Conservation (phyloP, 140 eudicot species). For the Ambrosia hybrid region DNA sequence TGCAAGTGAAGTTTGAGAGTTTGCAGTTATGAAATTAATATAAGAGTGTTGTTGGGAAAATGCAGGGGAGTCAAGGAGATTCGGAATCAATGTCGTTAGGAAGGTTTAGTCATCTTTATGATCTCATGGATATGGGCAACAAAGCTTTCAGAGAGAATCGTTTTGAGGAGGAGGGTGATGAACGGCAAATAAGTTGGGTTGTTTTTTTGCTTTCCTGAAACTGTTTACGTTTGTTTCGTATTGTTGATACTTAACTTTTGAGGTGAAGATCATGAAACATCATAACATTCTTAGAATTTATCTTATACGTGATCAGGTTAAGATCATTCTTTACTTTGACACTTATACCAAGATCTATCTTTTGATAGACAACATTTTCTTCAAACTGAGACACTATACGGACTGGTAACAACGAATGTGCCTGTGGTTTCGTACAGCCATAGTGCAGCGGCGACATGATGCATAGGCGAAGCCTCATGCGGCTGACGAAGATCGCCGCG, state of each 20-base stretch:
- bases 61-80: slow-evolving; percentile 61
- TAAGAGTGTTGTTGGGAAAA: slow-evolving; percentile 1
- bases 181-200: no score
- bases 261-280: background rate
- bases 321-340: no score
- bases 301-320: background rate
- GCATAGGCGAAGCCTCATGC: no score
- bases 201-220: background rate
- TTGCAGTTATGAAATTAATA: slow-evolving; percentile 1
- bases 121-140: slow-evolving; percentile 68
- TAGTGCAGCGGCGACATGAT: no score
- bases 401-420: no score
- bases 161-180: slow-evolving; percentile 58
- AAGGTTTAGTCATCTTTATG: slow-evolving; percentile 54
- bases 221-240: slow-evolving; percentile 5
- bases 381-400: no score
- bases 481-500: no score
- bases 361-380: no score
- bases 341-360: no score
- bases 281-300: background rate
- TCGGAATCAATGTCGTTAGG: slow-evolving; percentile 60
- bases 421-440: no score
- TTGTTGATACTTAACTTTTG: background rate
- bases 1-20: slow-evolving; percentile 1
- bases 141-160: slow-evolving; percentile 62